Percentiles rank a stretch among this genome's conserved stretches.
phyloP scores from a whole-genome alignment of 2,329 filamentous ascomycete species.

The Xylaria sp. region DNA sequence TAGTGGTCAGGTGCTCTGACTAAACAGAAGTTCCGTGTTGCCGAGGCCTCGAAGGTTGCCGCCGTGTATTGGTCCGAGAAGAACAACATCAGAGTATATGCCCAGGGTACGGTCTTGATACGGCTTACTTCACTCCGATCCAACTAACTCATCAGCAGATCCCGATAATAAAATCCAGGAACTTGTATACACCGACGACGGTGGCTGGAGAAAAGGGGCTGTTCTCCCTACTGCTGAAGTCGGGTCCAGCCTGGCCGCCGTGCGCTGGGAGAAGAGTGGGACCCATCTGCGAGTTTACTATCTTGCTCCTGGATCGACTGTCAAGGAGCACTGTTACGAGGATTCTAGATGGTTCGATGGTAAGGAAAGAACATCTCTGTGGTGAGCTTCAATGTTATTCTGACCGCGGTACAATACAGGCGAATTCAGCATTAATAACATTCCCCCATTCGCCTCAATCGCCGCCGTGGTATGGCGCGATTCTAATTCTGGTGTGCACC shows the following conservation, averaged over 20 bases:
- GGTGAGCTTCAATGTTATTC: too few relatives aligned
- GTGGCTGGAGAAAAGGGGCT: neutral
- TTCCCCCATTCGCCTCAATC: neutral
- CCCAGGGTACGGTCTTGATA: neutral
- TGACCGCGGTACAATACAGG: too few relatives aligned
- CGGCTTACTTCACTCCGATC: neutral
- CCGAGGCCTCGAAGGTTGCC: neutral
- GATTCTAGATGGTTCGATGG: too few relatives aligned
- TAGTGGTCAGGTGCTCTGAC: neutral
- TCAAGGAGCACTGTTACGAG: too few relatives aligned
- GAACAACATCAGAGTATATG: conserved; percentile 1
- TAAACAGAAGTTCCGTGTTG: neutral
- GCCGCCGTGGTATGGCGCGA: neutral
- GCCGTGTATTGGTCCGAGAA: neutral
- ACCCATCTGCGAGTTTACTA: too few relatives aligned
- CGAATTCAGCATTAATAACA: too few relatives aligned
- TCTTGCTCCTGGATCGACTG: too few relatives aligned
- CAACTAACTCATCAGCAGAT: too few relatives aligned
- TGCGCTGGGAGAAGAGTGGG: neutral
- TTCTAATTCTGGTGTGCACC: neutral
- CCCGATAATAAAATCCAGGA: neutral
- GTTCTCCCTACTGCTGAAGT: neutral
- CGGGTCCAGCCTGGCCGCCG: conserved; percentile 1
- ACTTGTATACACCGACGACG: neutral
- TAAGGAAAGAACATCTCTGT: too few relatives aligned